These are phyloP conservation scores for Lichtheimia ramosa DNA, from an alignment of 371 early-diverging fungal species.

Conservation along the genomic window DNA sequence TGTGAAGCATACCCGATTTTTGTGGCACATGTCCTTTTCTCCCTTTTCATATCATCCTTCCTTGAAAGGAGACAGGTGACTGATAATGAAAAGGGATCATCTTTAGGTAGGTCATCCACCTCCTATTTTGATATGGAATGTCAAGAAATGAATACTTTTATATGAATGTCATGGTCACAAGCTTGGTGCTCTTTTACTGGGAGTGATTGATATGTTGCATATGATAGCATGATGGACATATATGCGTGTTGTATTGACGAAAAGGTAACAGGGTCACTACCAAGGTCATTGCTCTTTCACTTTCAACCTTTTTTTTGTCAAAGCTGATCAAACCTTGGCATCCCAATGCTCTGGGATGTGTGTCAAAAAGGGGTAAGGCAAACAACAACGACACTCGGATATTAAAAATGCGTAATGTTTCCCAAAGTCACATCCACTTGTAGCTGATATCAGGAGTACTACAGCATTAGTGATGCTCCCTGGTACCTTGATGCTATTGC, in stretches of 20 bases:
- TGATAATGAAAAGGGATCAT: too few relatives aligned
- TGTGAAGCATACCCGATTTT: too few relatives aligned
- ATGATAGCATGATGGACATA: slow-evolving; percentile 82
- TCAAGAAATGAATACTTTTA: slow-evolving; percentile 50
- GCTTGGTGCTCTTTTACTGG: slow-evolving; percentile 71
- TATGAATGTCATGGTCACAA: slow-evolving; percentile 77
- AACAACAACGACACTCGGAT: too few relatives aligned
- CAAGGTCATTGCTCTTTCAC: slow-evolving; percentile 65
- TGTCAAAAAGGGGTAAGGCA: slow-evolving; percentile 39
- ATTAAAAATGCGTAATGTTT: slow-evolving; percentile 66
- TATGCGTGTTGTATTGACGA: slow-evolving; percentile 85
- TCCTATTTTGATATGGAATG: slow-evolving; percentile 75
- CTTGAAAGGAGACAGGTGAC: too few relatives aligned
- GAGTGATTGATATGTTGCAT: slow-evolving; percentile 4
- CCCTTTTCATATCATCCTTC: not conserved
- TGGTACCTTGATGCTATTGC: slow-evolving; percentile 65
- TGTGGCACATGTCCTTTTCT: not conserved
- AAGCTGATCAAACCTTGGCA: slow-evolving; percentile 88
- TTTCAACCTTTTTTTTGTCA: slow-evolving; percentile 76
- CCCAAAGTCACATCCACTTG: slow-evolving; percentile 77
- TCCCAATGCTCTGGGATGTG: slow-evolving; percentile 51
- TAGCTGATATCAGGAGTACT: slow-evolving; percentile 53
- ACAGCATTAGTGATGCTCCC: slow-evolving; percentile 35
- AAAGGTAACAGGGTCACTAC: slow-evolving; percentile 70
- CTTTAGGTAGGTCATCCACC: slow-evolving; percentile 86